phyloP scores from a whole-genome alignment of 2,329 filamentous ascomycete genomes.

The Periglandula ipomoeae region DNA sequence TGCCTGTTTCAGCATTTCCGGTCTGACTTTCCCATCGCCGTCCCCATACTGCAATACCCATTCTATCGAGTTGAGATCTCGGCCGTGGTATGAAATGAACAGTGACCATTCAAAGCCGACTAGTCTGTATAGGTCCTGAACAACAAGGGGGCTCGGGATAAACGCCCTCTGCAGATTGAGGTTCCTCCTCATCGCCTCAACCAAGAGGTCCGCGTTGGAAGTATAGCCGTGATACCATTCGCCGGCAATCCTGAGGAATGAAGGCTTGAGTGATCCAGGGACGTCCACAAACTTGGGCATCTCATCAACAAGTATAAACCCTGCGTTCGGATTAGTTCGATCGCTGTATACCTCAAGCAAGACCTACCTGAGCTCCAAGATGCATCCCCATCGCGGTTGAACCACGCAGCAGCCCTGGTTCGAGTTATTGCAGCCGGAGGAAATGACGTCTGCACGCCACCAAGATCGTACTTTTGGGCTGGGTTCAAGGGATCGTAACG shows the following conservation, averaged over 20 bases:
- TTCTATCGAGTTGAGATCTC: constrained; percentile 10
- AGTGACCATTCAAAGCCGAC: constrained; percentile 7
- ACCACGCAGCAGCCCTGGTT: too few species aligned
- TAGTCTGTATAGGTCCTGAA: not conserved
- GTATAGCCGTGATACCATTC: not conserved
- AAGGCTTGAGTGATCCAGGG: too few species aligned
- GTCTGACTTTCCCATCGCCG: not conserved
- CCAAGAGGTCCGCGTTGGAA: not conserved
- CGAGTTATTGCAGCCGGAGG: too few species aligned
- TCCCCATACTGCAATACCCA: constrained; percentile 9
- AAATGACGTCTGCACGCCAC: too few species aligned
- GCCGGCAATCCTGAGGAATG: constrained; percentile 5
- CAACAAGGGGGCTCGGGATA: not conserved
- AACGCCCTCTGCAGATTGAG: not conserved
- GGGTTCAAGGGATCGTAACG: too few species aligned
- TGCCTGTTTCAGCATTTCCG: constrained; percentile 4
- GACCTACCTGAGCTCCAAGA: too few species aligned
- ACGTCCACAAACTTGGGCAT: too few species aligned
- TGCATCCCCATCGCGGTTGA: too few species aligned
- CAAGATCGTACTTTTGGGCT: too few species aligned
- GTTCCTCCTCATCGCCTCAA: not conserved
- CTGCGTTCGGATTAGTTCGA: too few species aligned
- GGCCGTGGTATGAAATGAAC: constrained; percentile 7
- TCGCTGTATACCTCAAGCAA: too few species aligned
- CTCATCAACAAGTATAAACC: too few species aligned